Evolutionary conservation across 1,284 basidiomycete genomes (phyloP).

Genomic region (Rhodotorula mucilaginosa): DNA sequence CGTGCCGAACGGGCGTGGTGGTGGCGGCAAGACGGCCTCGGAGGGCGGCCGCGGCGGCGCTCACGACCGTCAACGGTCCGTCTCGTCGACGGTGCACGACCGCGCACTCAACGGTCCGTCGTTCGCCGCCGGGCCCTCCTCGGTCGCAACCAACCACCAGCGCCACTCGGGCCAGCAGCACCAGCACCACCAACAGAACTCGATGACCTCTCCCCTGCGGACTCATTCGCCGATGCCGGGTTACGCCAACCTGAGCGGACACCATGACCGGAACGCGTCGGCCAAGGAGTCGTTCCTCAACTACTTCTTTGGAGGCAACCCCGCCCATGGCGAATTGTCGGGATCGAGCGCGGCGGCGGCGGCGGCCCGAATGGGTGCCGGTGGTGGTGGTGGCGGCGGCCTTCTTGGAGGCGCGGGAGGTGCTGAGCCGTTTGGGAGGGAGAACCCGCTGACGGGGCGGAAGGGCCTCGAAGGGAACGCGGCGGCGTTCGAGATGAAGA

Average conservation of each 20-base stretch:
- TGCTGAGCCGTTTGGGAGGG: slow-evolving; percentile 44
- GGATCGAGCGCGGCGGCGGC: neutral
- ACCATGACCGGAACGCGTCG: slow-evolving; percentile 45
- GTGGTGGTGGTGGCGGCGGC: no score
- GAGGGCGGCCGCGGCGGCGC: slow-evolving; percentile 44
- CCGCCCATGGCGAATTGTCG: neutral
- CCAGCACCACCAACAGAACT: neutral
- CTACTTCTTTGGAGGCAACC: slow-evolving; percentile 78
- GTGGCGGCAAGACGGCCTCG: neutral
- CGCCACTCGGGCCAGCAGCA: neutral
- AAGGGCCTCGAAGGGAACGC: slow-evolving; percentile 70
- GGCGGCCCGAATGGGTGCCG: neutral
- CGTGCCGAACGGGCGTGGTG: slow-evolving; percentile 55
- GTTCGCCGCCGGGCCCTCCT: slow-evolving; percentile 18
- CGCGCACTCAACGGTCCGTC: slow-evolving; percentile 53
- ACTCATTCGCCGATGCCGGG: neutral
- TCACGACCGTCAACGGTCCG: slow-evolving; percentile 65
- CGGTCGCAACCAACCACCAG: slow-evolving; percentile 22
- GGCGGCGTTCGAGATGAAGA: slow-evolving; percentile 98
- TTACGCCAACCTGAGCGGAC: slow-evolving; percentile 46
- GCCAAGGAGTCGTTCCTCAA: slow-evolving; percentile 88
- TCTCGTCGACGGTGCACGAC: slow-evolving; percentile 76
- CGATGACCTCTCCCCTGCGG: slow-evolving; percentile 2
- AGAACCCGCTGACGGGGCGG: slow-evolving; percentile 52
- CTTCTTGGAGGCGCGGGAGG: neutral